Evolutionary conservation across 768 basidiomycete genomes (phyloP), one percentile per base, ranked within the genome.

Genomic region (Mycena indigotica): DNA sequence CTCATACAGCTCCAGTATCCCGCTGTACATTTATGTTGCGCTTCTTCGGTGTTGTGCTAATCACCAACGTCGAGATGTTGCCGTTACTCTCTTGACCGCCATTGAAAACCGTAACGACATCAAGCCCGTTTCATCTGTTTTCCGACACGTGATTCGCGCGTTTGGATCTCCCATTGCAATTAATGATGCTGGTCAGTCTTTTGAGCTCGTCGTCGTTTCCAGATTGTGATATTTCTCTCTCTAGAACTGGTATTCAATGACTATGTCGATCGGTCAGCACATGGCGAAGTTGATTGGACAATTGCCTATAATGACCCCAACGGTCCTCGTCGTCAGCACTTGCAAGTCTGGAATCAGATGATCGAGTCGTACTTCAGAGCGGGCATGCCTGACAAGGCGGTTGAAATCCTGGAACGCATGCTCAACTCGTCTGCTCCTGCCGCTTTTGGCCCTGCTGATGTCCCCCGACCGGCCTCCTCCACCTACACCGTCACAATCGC

Each of bases 271-370:
- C 79, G 82, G 3, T 74, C 76, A 23, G 61, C 71, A 12, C 66
- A 67, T 0, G 80, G 77, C 6, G 69, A 66, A 6, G 60, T 88
- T 8, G 60, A 63, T 8, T 73, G 75, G 69, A 65, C 53, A 8
- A 52, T 53, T 5, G 41, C 39, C n/a, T 66, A 63, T 28, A 50
- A 65, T 23, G 60, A 65, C 53, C 65, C 63, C 35, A 52, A 66
- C n/a, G 56, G 55, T 55, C 50, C 69, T 21, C 54, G 70, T 58
- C 67, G 70, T 28, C 71, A 73, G 21, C 78, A 80, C 50, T 72
- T 87, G 44, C 67, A 75, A 35, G 74, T 87, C 2, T 93, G 84
- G 84, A 89, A 91, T 62, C 76, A 81, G 64, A 91, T 93, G 87
- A 84, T 95, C 30, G 78, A 84, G 48, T 80, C 85, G 0, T 87